Evolutionary conservation across 345 rosid genomes (phyloP), one percentile per base, ranked within the genome.

Genomic region (Alliaria petiolata): DNA sequence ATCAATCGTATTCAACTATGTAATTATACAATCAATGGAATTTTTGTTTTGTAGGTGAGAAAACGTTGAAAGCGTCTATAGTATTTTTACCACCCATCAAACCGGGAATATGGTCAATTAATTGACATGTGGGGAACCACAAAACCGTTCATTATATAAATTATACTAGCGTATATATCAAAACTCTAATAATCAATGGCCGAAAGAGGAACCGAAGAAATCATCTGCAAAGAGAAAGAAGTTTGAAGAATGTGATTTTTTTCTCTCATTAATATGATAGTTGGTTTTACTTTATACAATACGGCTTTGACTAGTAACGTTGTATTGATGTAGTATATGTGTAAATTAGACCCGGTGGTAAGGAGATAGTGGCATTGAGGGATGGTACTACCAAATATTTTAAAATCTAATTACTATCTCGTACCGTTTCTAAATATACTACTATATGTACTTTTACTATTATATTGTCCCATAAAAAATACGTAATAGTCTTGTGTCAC

Each of bases 1-100:
- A 67, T 58, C 68, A 39, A 39, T 52, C 34, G 9, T 44, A 53
- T 71, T 71, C 69, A 71, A 71, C 63, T 71, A 42, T 53, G 47
- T 15, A 14, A 46, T 58, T 46, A 57, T 58, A 57, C 2, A 13
- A 54, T 1, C n/a, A 15, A 2, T 44, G 0, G 5, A 11, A 1
- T 3, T 39, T 64, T 31, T 25, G 6, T 31, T 51, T 35, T 6
- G 39, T 40, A 15, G 47, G 55, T 11, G 25, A 35, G 8, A 20
- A 33, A 56, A 19, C 26, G 44, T 0, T 35, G 19, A 57, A 57
- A 45, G 8, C 6, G 65, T 57, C 20, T 46, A n/a, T 14, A 51
- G 26, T n/a, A 36, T 11, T 15, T 51, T 8, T 38, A 65, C 60
- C 17, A n/a, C 10, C 46, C 47, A 65, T 50, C 25, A 9, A 50